Evolutionary conservation across 2,329 filamentous ascomycete genomes (phyloP).

Genomic region (Colletotrichum australisinense): DNA sequence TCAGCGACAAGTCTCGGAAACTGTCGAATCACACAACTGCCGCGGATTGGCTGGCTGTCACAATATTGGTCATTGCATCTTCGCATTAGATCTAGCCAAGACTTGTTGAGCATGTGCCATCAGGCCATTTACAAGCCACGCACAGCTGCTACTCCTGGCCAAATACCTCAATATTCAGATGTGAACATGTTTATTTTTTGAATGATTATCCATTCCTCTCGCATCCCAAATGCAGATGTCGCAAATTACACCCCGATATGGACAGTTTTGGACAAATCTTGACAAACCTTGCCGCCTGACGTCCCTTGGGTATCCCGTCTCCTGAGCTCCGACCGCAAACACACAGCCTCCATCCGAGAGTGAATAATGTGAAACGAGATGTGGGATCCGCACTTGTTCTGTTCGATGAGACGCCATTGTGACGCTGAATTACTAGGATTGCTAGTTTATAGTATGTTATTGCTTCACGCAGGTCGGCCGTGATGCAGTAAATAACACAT

Average conservation of each 20-base stretch:
- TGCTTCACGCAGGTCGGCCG: slow-evolving; percentile 19
- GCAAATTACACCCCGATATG: slow-evolving; percentile 18
- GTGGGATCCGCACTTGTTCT: background rate
- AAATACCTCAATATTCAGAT: slow-evolving; percentile 1
- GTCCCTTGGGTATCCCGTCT: slow-evolving; percentile 31
- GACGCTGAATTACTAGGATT: slow-evolving; percentile 18
- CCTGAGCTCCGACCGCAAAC: slow-evolving; percentile 23
- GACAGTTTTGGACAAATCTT: slow-evolving; percentile 14
- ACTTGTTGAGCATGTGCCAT: slow-evolving; percentile 14
- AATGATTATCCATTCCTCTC: slow-evolving; percentile 21
- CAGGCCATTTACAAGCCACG: slow-evolving; percentile 30
- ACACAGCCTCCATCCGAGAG: slow-evolving; percentile 27
- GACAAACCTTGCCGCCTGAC: slow-evolving; percentile 25
- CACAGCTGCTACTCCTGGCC: background rate
- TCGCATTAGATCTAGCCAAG: background rate
- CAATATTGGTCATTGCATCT: background rate
- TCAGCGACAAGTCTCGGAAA: background rate
- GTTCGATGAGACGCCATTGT: background rate
- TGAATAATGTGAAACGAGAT: slow-evolving; percentile 7
- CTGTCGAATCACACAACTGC: background rate
- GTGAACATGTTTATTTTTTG: slow-evolving; percentile 19
- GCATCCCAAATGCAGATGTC: slow-evolving; percentile 20
- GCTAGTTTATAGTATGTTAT: background rate
- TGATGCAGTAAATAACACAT: slow-evolving; percentile 19
- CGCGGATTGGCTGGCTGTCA: background rate